Evolutionary conservation across 2,329 filamentous ascomycete species (phyloP).

Genomic region (Leptosphaerulina australis): DNA sequence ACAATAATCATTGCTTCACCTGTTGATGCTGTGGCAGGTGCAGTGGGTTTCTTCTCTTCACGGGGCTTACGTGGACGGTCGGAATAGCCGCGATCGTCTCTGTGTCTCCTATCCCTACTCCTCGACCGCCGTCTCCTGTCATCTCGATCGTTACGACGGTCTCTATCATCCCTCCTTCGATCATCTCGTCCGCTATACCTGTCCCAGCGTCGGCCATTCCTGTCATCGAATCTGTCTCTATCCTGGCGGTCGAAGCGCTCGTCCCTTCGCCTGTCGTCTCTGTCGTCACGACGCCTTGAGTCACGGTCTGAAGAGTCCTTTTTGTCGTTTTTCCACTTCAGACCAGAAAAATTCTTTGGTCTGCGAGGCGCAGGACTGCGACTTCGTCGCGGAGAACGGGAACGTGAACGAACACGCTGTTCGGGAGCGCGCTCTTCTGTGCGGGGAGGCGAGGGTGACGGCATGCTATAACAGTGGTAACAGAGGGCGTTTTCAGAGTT

Average conservation of each 20-base stretch:
- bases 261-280: slow-evolving; percentile 21
- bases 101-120: neutral
- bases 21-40: slow-evolving; percentile 28
- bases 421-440: slow-evolving; percentile 7
- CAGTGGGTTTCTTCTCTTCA: slow-evolving; percentile 34
- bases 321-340: slow-evolving; percentile 61
- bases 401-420: slow-evolving; percentile 31
- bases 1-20: slow-evolving; percentile 90
- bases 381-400: slow-evolving; percentile 39
- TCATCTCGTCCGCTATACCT: neutral
- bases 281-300: slow-evolving; percentile 48
- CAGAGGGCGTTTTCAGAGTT: too few relatives aligned
- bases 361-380: slow-evolving; percentile 26
- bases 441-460: slow-evolving; percentile 25
- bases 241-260: slow-evolving; percentile 12
- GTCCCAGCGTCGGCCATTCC: slow-evolving; percentile 2
- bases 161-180: slow-evolving; percentile 9
- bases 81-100: slow-evolving; percentile 6
- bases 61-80: slow-evolving; percentile 22
- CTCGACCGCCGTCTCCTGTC: neutral
- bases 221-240: too few relatives aligned
- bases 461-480: slow-evolving; percentile 14
- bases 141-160: neutral
- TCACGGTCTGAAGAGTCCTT: slow-evolving; percentile 41
- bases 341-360: slow-evolving; percentile 56